Conservation (phyloP, 2,329 filamentous ascomycete genomes). For the Pseudogymnoascus sp. region DNA sequence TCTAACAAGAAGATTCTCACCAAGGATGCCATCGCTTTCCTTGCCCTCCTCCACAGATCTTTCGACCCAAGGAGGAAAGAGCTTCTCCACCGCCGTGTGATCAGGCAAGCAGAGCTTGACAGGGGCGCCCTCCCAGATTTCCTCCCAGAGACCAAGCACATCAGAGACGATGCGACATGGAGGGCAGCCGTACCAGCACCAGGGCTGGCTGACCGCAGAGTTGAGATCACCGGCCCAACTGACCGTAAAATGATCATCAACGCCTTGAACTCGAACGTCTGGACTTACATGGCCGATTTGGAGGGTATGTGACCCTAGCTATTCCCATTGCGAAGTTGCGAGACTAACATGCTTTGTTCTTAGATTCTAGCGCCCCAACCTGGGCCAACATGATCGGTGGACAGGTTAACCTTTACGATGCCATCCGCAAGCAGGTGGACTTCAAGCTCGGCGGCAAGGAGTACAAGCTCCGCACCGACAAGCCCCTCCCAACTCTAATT, state of each 20-base stretch:
- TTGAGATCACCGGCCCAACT: conserved; percentile 95
- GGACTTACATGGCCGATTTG: conserved; percentile 99
- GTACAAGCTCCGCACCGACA: conserved; percentile 93
- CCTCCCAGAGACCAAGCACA: conserved; percentile 88
- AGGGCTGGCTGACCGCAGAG: conserved; percentile 82
- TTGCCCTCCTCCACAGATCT: conserved; percentile 87
- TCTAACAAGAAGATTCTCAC: conserved; percentile 84
- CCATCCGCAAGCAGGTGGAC: conserved; percentile 85
- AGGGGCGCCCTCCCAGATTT: conserved; percentile 85
- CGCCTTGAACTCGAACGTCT: conserved; percentile 89
- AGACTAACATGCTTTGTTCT: not conserved
- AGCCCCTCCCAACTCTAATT: conserved; percentile 79
- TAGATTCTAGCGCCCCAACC: conserved; percentile 89
- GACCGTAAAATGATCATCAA: conserved; percentile 99
- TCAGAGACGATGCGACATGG: conserved; percentile 91
- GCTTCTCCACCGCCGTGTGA: conserved; percentile 75
- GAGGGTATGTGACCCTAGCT: conserved; percentile 56
- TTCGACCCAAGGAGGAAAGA: conserved; percentile 86
- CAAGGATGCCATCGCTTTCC: conserved; percentile 81
- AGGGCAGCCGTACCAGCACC: conserved; percentile 85
- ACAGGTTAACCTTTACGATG: conserved; percentile 95
- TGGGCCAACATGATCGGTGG: conserved; percentile 99
- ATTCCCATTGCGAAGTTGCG: not conserved
- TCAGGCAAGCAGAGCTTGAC: conserved; percentile 89
- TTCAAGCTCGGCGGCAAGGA: conserved; percentile 94